These are phyloP conservation scores for Pleurotus salmoneostramineus DNA, from an alignment of 768 basidiomycete genomes.

Conservation along the genomic window DNA sequence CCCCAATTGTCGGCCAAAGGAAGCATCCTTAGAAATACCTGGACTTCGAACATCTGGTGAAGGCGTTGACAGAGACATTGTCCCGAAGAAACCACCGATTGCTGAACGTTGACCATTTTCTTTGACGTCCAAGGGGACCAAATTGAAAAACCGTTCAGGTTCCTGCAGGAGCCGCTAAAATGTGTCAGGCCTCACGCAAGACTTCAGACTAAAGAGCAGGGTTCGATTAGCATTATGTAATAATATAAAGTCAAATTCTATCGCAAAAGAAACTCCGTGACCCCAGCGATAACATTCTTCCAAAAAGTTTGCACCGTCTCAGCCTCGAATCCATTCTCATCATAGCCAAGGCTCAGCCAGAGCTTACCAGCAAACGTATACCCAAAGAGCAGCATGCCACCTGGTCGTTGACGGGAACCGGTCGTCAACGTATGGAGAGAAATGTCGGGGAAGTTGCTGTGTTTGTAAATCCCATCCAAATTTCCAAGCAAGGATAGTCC, in stretches of 20 bases:
- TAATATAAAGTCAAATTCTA: constrained; percentile 1
- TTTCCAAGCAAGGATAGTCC: constrained; percentile 85
- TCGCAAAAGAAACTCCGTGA: constrained; percentile 52
- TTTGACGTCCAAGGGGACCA: too few species aligned
- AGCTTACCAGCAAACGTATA: constrained; percentile 73
- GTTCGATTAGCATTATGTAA: too few species aligned
- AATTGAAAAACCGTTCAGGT: too few species aligned
- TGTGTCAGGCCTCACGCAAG: not conserved
- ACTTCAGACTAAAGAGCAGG: too few species aligned
- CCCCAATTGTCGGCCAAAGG: constrained; percentile 33
- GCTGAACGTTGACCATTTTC: too few species aligned
- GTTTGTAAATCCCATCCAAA: constrained; percentile 77
- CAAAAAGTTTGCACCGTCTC: constrained; percentile 64
- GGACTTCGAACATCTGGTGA: too few species aligned
- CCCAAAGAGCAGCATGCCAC: constrained; percentile 80
- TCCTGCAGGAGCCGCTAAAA: not conserved
- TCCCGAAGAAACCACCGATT: too few species aligned
- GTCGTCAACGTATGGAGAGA: constrained; percentile 74
- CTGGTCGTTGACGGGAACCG: constrained; percentile 74
- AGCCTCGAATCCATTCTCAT: constrained; percentile 68
- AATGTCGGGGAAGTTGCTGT: constrained; percentile 52
- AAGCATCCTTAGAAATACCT: too few species aligned
- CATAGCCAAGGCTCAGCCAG: constrained; percentile 80
- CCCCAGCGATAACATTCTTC: constrained; percentile 48
- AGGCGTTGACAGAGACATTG: too few species aligned